These are phyloP conservation scores for Xerocomellus chrysenteron DNA, from an alignment of 768 basidiomycete genomes.

Conservation along the genomic window DNA sequence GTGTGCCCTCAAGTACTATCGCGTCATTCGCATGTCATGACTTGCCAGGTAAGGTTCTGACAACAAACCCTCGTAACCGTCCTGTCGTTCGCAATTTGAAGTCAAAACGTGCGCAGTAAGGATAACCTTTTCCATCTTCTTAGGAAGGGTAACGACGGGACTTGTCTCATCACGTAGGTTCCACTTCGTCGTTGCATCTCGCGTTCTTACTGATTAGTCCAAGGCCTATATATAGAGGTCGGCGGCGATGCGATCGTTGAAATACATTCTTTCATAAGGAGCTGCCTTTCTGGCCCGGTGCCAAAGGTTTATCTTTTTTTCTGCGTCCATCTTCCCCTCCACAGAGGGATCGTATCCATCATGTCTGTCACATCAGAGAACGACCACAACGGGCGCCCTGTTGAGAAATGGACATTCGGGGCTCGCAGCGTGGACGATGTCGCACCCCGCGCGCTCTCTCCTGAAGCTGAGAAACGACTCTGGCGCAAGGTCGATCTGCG, in stretches of 20 bases:
- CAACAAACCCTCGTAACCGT: too few species aligned
- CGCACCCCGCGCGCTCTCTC: slow-evolving; percentile 4
- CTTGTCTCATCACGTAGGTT: too few species aligned
- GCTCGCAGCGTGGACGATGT: neutral
- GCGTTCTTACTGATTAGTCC: neutral
- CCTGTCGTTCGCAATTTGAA: too few species aligned
- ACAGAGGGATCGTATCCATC: neutral
- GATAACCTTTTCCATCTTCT: too few species aligned
- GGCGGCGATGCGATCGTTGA: too few species aligned
- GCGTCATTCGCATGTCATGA: neutral
- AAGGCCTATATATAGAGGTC: too few species aligned
- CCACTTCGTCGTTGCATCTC: neutral
- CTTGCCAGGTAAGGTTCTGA: neutral
- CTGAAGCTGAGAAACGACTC: slow-evolving; percentile 49
- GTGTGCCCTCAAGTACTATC: neutral
- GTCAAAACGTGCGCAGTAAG: too few species aligned
- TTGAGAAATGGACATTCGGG: neutral
- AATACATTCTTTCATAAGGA: neutral
- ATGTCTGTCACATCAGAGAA: neutral
- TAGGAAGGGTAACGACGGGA: too few species aligned
- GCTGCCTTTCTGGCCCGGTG: too few species aligned
- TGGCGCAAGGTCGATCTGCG: slow-evolving; percentile 59
- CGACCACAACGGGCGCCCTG: neutral
- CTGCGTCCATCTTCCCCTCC: too few species aligned
- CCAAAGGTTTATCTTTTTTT: neutral